Base-by-base conservation (phyloP, 1,139 yeast species). In the Kodamaea suecica region DNA sequence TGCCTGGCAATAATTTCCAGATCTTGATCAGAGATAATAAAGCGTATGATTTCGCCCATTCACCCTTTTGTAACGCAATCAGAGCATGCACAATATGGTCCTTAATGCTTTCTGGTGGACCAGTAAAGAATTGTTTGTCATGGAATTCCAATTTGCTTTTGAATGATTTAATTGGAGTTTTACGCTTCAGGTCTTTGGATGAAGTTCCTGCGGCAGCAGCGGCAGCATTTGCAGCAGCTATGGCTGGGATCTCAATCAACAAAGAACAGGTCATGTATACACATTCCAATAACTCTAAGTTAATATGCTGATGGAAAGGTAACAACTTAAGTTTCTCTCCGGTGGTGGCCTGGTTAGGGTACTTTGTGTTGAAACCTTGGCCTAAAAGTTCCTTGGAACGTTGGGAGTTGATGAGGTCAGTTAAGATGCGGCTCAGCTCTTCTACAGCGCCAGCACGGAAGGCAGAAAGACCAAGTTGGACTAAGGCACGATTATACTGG, bases 281-380 rank as follows among this genome's bases (percentile, higher is more conserved):
- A 59, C 95, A 84, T 66, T 94, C 98, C 52, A 94, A 76, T 52
- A 94, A 78, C 69, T 94, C 98, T 53, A 90, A 73, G 64, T 94
- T 94, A 61, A 94, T 88, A 67, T 94, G 99, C 84, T 87, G 90
- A 66, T 94, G 98, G 84, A 85, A 94, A 41, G 99, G 99, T 57
- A 92, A 74, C 59, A 88, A 76, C 59, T 90, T 84, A 60, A 84
- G 95, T 55, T 78, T 84, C 57, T 83, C 92, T 44, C 73, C 76
- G 14, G 68, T 62, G 36, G 78, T 64, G 23, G 76, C 73, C 55
- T 65, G 78, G 52, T 70, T 76, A 41, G 78, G 80, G 57, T 67
- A 69, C 57, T 75, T 80, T 59, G 87, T 78, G 57, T 77, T 84
- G 53, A 81, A 76, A 40, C 95, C 95, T 70, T 92, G 99, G 40